Evolutionary conservation across 495 filamentous ascomycete species (phyloP).

Genomic region (Friedmanniomyces simplex): DNA sequence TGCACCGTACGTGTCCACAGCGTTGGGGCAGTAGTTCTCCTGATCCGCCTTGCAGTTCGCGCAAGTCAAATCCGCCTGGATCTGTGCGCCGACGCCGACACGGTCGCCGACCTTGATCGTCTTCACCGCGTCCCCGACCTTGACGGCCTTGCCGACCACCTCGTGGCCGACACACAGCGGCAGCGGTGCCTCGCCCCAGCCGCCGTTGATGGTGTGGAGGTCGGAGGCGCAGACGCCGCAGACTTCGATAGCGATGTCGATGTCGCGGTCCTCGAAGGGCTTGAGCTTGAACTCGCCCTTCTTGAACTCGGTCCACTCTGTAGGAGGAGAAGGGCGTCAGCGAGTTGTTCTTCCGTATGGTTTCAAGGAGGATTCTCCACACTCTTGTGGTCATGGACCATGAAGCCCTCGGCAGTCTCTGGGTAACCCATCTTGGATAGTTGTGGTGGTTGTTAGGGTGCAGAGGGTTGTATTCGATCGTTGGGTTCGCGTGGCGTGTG

Average conservation of each 20-base stretch:
- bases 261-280: slow-evolving; percentile 61
- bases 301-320: slow-evolving; percentile 44
- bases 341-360: no score
- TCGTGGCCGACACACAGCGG: slow-evolving; percentile 64
- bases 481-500: neutral
- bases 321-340: neutral
- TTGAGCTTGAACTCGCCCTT: slow-evolving; percentile 69
- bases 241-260: slow-evolving; percentile 61
- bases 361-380: neutral
- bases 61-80: slow-evolving; percentile 61
- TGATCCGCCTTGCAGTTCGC: slow-evolving; percentile 58
- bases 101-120: slow-evolving; percentile 64
- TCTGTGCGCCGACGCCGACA: slow-evolving; percentile 71
- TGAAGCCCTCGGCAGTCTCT: slow-evolving; percentile 66
- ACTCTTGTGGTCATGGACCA: slow-evolving; percentile 48
- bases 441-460: neutral
- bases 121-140: slow-evolving; percentile 57
- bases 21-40: slow-evolving; percentile 68
- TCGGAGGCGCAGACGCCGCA: slow-evolving; percentile 76
- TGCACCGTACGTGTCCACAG: slow-evolving; percentile 56
- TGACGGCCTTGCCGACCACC: slow-evolving; percentile 66
- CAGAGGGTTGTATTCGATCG: neutral
- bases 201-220: slow-evolving; percentile 55
- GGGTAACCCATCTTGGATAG: slow-evolving; percentile 58
- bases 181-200: slow-evolving; percentile 13